These are phyloP conservation scores for Penicillium decumbens DNA, from an alignment of 2,329 filamentous ascomycete genomes.

Conservation along the genomic window DNA sequence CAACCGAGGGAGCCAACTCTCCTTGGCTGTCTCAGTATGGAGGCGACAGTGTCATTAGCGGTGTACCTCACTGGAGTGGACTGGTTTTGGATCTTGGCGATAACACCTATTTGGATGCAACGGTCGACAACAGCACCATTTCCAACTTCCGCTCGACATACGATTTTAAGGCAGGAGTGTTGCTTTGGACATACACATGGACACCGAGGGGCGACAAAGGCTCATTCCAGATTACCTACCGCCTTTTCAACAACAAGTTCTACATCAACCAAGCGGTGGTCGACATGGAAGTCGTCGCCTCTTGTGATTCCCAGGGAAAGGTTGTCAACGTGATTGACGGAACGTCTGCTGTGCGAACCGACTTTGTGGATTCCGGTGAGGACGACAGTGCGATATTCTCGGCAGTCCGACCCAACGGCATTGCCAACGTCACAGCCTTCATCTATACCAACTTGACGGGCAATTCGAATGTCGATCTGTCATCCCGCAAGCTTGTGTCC, in stretches of 20 bases:
- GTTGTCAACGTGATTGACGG: constrained; percentile 66
- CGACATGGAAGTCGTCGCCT: constrained; percentile 55
- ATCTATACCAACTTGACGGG: constrained; percentile 47
- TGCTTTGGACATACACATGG: constrained; percentile 65
- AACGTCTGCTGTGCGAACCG: constrained; percentile 60
- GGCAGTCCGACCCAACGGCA: constrained; percentile 59
- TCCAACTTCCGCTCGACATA: constrained; percentile 58
- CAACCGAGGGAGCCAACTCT: constrained; percentile 59
- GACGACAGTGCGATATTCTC: constrained; percentile 59
- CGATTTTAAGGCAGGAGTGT: constrained; percentile 59
- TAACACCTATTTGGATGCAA: constrained; percentile 55
- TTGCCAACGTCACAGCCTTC: constrained; percentile 60
- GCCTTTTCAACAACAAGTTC: constrained; percentile 62
- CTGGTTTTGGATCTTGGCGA: constrained; percentile 55
- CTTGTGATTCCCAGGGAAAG: constrained; percentile 50
- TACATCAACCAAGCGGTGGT: constrained; percentile 59
- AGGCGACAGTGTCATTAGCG: constrained; percentile 65
- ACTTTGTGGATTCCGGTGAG: constrained; percentile 54
- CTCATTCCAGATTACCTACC: constrained; percentile 58
- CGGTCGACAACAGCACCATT: constrained; percentile 55
- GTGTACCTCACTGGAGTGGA: constrained; percentile 65
- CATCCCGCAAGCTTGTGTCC: constrained; percentile 42
- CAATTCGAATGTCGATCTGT: constrained; percentile 39
- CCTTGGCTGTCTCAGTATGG: constrained; percentile 66
- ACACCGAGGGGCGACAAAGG: constrained; percentile 47